Conservation (phyloP, 164 flowering plant genomes). For the Magnolia kwangsiensis region DNA sequence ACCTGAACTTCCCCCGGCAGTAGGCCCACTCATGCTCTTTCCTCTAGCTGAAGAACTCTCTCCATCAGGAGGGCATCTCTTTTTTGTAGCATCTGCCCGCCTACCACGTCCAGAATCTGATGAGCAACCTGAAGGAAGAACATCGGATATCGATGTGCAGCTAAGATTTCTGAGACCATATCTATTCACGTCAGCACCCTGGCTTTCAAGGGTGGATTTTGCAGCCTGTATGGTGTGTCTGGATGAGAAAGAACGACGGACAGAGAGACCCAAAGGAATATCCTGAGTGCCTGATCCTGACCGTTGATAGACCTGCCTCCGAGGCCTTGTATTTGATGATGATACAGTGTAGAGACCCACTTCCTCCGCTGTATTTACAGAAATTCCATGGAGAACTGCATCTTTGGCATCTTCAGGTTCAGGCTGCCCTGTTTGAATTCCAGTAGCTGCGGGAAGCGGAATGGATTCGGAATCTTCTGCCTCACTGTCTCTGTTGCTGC, state of each 20-base stretch:
- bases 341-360: slow-evolving; percentile 31
- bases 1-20: slow-evolving; percentile 28
- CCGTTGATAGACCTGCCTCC: slow-evolving; percentile 25
- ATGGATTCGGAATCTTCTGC: slow-evolving; percentile 23
- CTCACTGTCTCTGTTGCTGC: slow-evolving; percentile 33
- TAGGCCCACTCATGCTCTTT: slow-evolving; percentile 37
- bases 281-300: slow-evolving; percentile 28
- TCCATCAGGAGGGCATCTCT: slow-evolving; percentile 40
- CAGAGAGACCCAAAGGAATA: slow-evolving; percentile 23
- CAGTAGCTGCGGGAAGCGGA: slow-evolving; percentile 21
- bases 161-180: slow-evolving; percentile 49
- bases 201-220: slow-evolving; percentile 15
- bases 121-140: slow-evolving; percentile 42
- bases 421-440: slow-evolving; percentile 18
- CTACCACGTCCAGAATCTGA: slow-evolving; percentile 36
- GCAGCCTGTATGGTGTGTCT: slow-evolving; percentile 21
- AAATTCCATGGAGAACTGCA: slow-evolving; percentile 12
- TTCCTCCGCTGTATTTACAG: slow-evolving; percentile 21
- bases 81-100: slow-evolving; percentile 31
- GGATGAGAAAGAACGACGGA: slow-evolving; percentile 29
- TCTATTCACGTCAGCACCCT: slow-evolving; percentile 27
- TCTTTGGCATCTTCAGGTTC: slow-evolving; percentile 24
- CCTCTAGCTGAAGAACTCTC: slow-evolving; percentile 55
- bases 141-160: slow-evolving; percentile 56
- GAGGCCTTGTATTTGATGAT: slow-evolving; percentile 28